A percentile compares a stretch with the other conserved stretches of the same genome.
Evolutionary conservation across 305 asterid species (phyloP).

Genomic region (Coffea humblotiana): DNA sequence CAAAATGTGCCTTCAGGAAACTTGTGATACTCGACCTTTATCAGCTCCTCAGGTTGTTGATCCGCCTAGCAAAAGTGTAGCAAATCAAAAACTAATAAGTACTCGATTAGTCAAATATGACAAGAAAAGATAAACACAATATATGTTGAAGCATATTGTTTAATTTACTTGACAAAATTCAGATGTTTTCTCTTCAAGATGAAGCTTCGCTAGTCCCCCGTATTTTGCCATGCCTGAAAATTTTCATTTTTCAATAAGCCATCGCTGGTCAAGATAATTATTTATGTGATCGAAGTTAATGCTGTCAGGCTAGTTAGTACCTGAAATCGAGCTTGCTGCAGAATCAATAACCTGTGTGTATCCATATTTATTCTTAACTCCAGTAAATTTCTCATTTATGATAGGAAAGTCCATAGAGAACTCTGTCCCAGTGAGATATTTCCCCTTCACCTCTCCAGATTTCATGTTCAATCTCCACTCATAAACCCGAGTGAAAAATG

Average conservation of each 20-base stretch:
- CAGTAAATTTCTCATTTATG: constrained; percentile 41
- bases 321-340: constrained; percentile 49
- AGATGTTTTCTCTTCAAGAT: constrained; percentile 30
- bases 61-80: constrained; percentile 12
- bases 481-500: constrained; percentile 40
- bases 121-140: not conserved
- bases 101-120: not conserved
- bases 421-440: constrained; percentile 41
- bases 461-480: constrained; percentile 57
- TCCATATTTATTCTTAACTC: constrained; percentile 41
- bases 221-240: constrained; percentile 57
- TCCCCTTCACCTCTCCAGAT: constrained; percentile 42
- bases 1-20: constrained; percentile 56
- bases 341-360: constrained; percentile 46
- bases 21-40: constrained; percentile 50
- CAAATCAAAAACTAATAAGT: not conserved
- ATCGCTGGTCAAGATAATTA: no score
- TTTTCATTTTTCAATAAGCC: not conserved
- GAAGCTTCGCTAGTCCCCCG: constrained; percentile 66
- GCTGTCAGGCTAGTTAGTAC: constrained; percentile 15
- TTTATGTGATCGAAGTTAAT: no score
- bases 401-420: constrained; percentile 60
- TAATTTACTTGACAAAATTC: no score
- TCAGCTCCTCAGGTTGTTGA: constrained; percentile 23
- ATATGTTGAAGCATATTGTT: not conserved